Percentiles rank a stretch among this genome's conserved stretches.
Conservation (phyloP, 2,329 filamentous ascomycete genomes). For the Aspergillus ochraceus region DNA sequence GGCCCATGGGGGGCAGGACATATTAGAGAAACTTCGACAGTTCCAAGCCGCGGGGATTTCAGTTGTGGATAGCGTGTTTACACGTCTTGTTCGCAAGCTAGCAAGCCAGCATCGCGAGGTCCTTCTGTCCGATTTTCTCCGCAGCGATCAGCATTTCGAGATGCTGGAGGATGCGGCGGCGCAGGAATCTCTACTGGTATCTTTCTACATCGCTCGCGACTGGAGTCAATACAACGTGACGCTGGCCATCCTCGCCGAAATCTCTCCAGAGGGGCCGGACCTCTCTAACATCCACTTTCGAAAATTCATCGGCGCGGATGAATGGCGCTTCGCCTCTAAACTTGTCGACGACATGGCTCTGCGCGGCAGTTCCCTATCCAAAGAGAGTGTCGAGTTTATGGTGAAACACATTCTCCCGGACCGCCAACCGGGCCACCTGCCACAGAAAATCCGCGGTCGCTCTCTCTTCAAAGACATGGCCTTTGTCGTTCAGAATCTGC, state of each 20-base stretch:
- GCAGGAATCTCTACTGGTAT: constrained; percentile 56
- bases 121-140: constrained; percentile 53
- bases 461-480: constrained; percentile 39
- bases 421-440: constrained; percentile 27
- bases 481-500: constrained; percentile 50
- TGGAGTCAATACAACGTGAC: constrained; percentile 56
- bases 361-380: constrained; percentile 43
- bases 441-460: constrained; percentile 24
- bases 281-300: constrained; percentile 42
- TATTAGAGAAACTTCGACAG: constrained; percentile 61
- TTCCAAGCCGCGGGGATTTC: constrained; percentile 64
- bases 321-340: constrained; percentile 30
- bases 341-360: constrained; percentile 53
- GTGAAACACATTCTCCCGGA: constrained; percentile 34
- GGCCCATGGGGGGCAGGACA: constrained; percentile 55
- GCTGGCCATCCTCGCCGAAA: constrained; percentile 52
- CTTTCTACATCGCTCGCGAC: constrained; percentile 53
- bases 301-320: constrained; percentile 35
- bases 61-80: constrained; percentile 64
- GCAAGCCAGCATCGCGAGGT: constrained; percentile 57
- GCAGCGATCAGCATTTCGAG: constrained; percentile 66
- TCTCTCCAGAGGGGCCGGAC: constrained; percentile 30
- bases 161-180: constrained; percentile 56
- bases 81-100: constrained; percentile 64
- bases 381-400: constrained; percentile 47